Evolutionary conservation across 352 stramenopile genomes (phyloP).

Genomic region (Elongisporangium undulatum): DNA sequence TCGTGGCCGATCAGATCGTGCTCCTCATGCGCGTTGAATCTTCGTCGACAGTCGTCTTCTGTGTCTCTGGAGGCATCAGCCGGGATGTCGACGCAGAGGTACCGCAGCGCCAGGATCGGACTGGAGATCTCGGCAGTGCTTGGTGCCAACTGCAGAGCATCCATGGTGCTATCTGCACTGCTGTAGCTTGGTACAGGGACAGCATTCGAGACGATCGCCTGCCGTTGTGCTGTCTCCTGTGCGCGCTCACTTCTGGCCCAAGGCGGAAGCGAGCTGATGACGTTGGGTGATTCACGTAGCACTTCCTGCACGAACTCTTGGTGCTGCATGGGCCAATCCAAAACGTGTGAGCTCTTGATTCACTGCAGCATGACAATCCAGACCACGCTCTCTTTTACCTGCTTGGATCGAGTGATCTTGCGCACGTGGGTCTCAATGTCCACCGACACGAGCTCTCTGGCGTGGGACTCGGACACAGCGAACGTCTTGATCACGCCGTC

Average conservation of each 20-base stretch:
- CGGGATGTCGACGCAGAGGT: conserved; percentile 29
- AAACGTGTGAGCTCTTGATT: neutral
- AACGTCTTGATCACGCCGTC: conserved; percentile 67
- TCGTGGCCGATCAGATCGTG: conserved; percentile 40
- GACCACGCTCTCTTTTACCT: conserved; percentile 14
- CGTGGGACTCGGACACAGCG: conserved; percentile 38
- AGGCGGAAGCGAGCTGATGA: conserved; percentile 61
- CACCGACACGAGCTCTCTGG: conserved; percentile 44
- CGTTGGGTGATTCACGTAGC: conserved; percentile 42
- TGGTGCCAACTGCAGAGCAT: conserved; percentile 4
- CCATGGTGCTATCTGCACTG: neutral
- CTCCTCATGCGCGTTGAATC: conserved; percentile 48
- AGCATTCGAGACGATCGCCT: conserved; percentile 14
- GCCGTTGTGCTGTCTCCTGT: conserved; percentile 28
- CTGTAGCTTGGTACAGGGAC: conserved; percentile 17
- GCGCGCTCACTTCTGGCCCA: conserved; percentile 55
- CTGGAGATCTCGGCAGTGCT: conserved; percentile 31
- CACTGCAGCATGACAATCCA: neutral
- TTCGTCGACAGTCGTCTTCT: conserved; percentile 1
- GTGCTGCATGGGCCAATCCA: conserved; percentile 8
- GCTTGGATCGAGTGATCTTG: conserved; percentile 22
- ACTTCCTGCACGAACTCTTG: conserved; percentile 40
- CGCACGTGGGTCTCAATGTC: conserved; percentile 47
- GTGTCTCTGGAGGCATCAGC: neutral
- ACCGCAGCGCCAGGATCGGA: conserved; percentile 41